Percentiles rank a stretch among this genome's conserved stretches.
These are phyloP conservation scores for Pontederia paniculata DNA, from an alignment of 176 grass and related monocot genomes.

Conservation along the genomic window DNA sequence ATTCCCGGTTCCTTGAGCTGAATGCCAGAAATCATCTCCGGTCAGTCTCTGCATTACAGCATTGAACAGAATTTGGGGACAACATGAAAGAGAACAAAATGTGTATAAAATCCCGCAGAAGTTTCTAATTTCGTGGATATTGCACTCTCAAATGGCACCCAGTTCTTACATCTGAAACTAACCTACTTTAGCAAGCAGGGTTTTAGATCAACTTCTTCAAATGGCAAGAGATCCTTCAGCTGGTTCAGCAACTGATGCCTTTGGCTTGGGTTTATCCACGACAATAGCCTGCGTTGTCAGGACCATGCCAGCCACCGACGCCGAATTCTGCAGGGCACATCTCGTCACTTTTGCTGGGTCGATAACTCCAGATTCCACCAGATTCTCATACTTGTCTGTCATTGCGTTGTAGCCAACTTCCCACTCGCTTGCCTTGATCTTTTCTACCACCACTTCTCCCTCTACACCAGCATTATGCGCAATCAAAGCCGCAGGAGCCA, in stretches of 20 bases:
- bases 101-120: no score
- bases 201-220: background rate
- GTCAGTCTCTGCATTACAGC: no score
- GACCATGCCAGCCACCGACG: slow-evolving; percentile 78
- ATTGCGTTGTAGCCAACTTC: slow-evolving; percentile 88
- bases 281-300: slow-evolving; percentile 80
- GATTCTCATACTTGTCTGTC: slow-evolving; percentile 68
- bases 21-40: no score
- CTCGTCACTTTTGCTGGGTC: slow-evolving; percentile 76
- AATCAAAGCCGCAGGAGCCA: slow-evolving; percentile 64
- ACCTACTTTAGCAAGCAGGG: no score
- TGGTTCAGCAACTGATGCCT: slow-evolving; percentile 21
- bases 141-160: no score
- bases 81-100: no score
- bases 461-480: slow-evolving; percentile 84
- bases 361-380: slow-evolving; percentile 70
- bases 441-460: slow-evolving; percentile 77
- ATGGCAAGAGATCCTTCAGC: slow-evolving; percentile 35
- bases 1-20: no score
- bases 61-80: no score
- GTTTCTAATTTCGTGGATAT: no score
- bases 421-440: slow-evolving; percentile 64
- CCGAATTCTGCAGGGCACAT: slow-evolving; percentile 66
- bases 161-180: no score
- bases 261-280: slow-evolving; percentile 76